Percentiles rank a stretch among this genome's conserved stretches.
These are phyloP conservation scores for Suillus subalutaceus DNA, from an alignment of 768 basidiomycete genomes.

Conservation along the genomic window DNA sequence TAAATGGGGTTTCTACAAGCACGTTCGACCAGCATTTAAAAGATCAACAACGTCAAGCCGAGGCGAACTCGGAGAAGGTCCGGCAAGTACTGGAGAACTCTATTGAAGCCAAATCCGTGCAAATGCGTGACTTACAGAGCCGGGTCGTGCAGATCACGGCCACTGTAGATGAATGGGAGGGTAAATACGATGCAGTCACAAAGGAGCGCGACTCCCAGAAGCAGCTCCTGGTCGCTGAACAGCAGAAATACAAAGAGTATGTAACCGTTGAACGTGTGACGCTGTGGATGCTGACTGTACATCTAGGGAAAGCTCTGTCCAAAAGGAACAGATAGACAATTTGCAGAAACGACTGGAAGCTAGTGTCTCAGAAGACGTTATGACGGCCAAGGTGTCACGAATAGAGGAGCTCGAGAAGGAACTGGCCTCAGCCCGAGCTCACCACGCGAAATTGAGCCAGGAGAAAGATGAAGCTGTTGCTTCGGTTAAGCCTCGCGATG, in stretches of 20 bases:
- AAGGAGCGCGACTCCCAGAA: neutral
- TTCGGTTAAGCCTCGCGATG: neutral
- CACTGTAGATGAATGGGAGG: neutral
- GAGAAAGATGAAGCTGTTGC: conserved; percentile 7
- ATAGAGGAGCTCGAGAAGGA: conserved; percentile 4
- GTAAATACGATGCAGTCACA: neutral
- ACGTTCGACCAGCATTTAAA: neutral
- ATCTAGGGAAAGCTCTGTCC: neutral
- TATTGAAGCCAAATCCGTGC: neutral
- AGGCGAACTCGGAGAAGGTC: neutral
- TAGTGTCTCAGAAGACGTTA: neutral
- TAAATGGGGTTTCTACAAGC: neutral
- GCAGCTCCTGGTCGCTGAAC: neutral
- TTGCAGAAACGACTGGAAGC: neutral
- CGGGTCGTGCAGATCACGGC: neutral
- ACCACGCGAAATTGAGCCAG: neutral
- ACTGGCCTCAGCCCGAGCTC: neutral
- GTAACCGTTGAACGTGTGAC: neutral
- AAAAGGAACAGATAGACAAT: neutral
- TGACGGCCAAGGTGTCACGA: neutral
- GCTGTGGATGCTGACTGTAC: neutral
- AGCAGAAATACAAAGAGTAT: conserved; percentile 2
- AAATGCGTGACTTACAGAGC: neutral
- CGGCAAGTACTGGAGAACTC: neutral
- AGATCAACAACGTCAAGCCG: neutral